phyloP scores from a whole-genome alignment of 2,329 filamentous ascomycete genomes.

The Nannizziopsis barbatae region DNA sequence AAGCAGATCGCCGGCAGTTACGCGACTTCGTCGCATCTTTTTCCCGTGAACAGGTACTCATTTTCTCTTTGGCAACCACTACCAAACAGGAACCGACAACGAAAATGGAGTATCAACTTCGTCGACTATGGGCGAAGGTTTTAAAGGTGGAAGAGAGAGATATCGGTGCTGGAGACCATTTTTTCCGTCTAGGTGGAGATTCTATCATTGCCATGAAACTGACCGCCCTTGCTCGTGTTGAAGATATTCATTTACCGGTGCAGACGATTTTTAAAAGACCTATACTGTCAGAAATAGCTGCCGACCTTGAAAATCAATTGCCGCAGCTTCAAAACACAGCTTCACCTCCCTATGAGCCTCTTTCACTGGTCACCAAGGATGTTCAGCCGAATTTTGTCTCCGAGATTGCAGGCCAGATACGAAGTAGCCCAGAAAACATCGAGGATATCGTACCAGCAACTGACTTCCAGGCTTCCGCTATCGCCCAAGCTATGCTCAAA shows the following conservation, averaged over 20 bases:
- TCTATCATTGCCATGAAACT: constrained; percentile 30
- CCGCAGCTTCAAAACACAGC: not conserved
- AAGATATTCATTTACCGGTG: constrained; percentile 2
- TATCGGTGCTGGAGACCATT: constrained; percentile 2
- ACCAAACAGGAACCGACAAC: not conserved
- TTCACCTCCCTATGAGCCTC: not conserved
- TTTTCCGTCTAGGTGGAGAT: constrained; percentile 24
- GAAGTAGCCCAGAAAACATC: not conserved
- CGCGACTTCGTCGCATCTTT: constrained; percentile 18
- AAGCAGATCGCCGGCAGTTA: constrained; percentile 22
- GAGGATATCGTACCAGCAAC: constrained; percentile 33
- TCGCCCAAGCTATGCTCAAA: constrained; percentile 43
- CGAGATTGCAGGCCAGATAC: not conserved
- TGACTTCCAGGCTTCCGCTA: constrained; percentile 46
- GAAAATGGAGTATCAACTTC: not conserved
- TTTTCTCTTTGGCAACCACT: not conserved
- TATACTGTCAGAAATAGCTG: not conserved
- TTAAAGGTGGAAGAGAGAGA: not conserved
- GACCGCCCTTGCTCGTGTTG: not conserved
- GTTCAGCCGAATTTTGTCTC: not conserved
- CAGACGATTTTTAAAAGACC: constrained; percentile 4
- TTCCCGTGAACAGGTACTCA: not conserved
- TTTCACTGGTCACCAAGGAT: not conserved
- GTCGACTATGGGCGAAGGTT: constrained; percentile 10
- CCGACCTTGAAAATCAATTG: not conserved